phyloP scores from a whole-genome alignment of 768 basidiomycete species.

The Kwoniella shandongensis region DNA sequence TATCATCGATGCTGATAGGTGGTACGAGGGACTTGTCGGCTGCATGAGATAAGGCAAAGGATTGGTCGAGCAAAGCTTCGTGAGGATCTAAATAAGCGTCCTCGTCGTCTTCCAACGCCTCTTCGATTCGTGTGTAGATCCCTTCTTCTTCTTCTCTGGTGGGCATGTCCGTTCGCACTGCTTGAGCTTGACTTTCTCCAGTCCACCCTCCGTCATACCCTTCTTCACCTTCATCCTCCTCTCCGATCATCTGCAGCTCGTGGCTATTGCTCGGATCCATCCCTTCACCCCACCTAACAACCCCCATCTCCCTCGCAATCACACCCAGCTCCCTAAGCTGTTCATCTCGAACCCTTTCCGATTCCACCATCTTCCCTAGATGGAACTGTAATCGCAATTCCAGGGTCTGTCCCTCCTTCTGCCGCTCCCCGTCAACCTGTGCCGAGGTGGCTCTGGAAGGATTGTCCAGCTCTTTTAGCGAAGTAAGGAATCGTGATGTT shows the following conservation, averaged over 20 bases:
- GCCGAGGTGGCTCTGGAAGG: background rate
- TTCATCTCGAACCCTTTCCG: conserved; percentile 21
- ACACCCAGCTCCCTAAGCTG: conserved; percentile 16
- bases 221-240: conserved; percentile 6
- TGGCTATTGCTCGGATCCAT: background rate
- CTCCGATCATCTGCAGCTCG: background rate
- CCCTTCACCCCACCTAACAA: conserved; percentile 7
- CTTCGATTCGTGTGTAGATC: background rate
- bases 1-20: background rate
- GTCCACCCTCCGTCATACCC: conserved; percentile 2
- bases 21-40: background rate
- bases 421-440: background rate
- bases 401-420: background rate
- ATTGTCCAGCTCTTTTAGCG: background rate
- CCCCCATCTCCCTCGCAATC: background rate
- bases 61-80: background rate
- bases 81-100: conserved; percentile 1
- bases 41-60: background rate
- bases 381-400: conserved; percentile 12
- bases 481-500: conserved; percentile 4
- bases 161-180: too few relatives aligned
- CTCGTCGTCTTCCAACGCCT: background rate
- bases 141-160: too few relatives aligned
- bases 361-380: conserved; percentile 15
- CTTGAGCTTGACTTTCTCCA: too few relatives aligned